Evolutionary conservation across 805 yeast genomes (phyloP), one percentile per base, ranked within the genome.

Genomic region (Cyberlindnera sargentensis): DNA sequence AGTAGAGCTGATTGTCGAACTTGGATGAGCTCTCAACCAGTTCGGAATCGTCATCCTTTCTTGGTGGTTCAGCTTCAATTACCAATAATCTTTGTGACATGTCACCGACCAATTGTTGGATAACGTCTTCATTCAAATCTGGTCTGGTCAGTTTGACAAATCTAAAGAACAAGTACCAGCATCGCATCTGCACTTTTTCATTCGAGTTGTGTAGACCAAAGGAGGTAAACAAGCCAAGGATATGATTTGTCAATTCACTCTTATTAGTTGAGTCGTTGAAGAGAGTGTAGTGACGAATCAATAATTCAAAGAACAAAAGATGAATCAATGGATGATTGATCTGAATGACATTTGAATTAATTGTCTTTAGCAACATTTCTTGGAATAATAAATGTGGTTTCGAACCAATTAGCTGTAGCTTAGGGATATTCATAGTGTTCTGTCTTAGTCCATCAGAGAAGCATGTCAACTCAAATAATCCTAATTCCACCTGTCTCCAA

Each of bases 161-260:
- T 60, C 95, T 76, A 56, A 82, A 82, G 54, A 91, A 87, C 49
- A 90, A 68, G 61, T 87, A 91, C 96, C 98, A 93, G 35, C 95
- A 75, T 61, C 97, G 80, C 44, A 78, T 71, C 55, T 89, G 80
- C 4, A 90, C 96, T 48, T 79, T 83, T 45, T 75, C 83, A 51
- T 75, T 71, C 5, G 72, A 69, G 64, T 83, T 87, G 62, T 87
- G 89, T 48, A 91, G 75, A 11, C 97, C 98, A 52, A 82, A 73
- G 15, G 93, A 79, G 37, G 88, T 78, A 59, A 93, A 91, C 24
- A 85, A 74, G 52, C 85, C 84, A 45, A 91, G 68, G 20, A 88
- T 77, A 46, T 81, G 75, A 47, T 74, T 61, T 8, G 85, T 68
- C 34, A 84, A 67, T 28, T 72, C 76, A 39, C 69, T 64, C 50